Percentiles rank a stretch among this genome's conserved stretches.
These are phyloP conservation scores for Astathelohania contejeani DNA, from an alignment of 371 early-diverging fungal genomes.

Conservation along the genomic window DNA sequence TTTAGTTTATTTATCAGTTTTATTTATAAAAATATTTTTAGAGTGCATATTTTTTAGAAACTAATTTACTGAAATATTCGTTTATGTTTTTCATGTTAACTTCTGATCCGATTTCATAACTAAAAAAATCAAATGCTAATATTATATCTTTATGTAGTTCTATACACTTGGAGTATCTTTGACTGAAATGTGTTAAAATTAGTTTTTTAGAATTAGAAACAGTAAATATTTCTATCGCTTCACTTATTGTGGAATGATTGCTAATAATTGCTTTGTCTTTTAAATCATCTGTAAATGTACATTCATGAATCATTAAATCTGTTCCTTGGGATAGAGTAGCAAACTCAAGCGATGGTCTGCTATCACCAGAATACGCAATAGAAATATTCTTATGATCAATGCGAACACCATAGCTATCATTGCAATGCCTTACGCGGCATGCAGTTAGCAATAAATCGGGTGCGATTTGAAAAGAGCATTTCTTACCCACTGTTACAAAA, in stretches of 20 bases:
- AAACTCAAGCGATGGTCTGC: conserved; percentile 65
- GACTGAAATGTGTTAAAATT: conserved; percentile 87
- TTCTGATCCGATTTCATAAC: too few relatives aligned
- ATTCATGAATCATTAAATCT: conserved; percentile 76
- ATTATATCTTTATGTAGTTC: neutral
- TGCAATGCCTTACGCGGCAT: conserved; percentile 33
- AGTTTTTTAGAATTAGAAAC: conserved; percentile 63
- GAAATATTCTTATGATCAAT: conserved; percentile 16
- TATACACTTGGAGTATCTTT: conserved; percentile 66
- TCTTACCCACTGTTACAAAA: neutral
- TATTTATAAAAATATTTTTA: too few relatives aligned
- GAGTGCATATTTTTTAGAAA: too few relatives aligned
- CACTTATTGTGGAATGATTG: conserved; percentile 68
- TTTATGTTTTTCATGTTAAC: too few relatives aligned
- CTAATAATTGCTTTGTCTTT: conserved; percentile 64
- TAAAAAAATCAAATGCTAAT: neutral
- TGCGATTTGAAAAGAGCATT: neutral
- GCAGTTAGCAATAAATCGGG: conserved; percentile 31
- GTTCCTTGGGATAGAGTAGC: conserved; percentile 56
- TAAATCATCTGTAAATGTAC: conserved; percentile 70
- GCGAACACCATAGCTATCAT: conserved; percentile 33
- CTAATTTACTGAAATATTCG: too few relatives aligned
- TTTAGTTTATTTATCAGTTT: too few relatives aligned
- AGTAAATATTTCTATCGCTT: conserved; percentile 63
- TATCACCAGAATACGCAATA: conserved; percentile 73